These are phyloP conservation scores for Lachancea nothofagi DNA, from an alignment of 805 yeast genomes.

Conservation along the genomic window DNA sequence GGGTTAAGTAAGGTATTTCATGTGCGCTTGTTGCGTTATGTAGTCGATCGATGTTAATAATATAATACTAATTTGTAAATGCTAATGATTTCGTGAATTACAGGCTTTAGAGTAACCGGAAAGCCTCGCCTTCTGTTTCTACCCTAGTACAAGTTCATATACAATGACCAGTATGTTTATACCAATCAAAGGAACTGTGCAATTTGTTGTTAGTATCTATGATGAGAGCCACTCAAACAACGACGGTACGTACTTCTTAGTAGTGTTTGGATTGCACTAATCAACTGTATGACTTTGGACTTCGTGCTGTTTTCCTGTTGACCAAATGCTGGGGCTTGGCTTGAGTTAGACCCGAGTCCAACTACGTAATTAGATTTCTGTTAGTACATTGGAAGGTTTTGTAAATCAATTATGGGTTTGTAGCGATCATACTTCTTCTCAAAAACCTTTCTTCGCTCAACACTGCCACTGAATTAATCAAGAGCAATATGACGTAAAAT, in stretches of 20 bases:
- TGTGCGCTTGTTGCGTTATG: neutral
- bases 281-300: conserved; percentile 55
- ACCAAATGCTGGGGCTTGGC: conserved; percentile 40
- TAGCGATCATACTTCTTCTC: conserved; percentile 42
- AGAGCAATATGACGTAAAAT: conserved; percentile 47
- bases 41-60: conserved; percentile 6
- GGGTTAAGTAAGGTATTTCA: neutral
- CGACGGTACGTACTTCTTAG: conserved; percentile 60
- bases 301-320: conserved; percentile 47
- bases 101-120: neutral
- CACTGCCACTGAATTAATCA: conserved; percentile 71
- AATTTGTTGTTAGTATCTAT: neutral
- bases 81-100: neutral
- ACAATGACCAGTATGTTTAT: conserved; percentile 59
- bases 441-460: conserved; percentile 75
- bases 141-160: conserved; percentile 68
- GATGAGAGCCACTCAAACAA: neutral
- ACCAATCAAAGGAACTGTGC: conserved; percentile 59
- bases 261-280: conserved; percentile 69
- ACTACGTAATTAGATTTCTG: conserved; percentile 24
- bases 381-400: conserved; percentile 3
- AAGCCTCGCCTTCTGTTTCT: conserved; percentile 10
- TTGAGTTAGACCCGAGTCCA: conserved; percentile 40
- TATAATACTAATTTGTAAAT: conserved; percentile 3
- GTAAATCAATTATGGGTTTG: neutral